phyloP scores from a whole-genome alignment of 108 stramenopile genomes.

The Nannochloropsis salina region DNA sequence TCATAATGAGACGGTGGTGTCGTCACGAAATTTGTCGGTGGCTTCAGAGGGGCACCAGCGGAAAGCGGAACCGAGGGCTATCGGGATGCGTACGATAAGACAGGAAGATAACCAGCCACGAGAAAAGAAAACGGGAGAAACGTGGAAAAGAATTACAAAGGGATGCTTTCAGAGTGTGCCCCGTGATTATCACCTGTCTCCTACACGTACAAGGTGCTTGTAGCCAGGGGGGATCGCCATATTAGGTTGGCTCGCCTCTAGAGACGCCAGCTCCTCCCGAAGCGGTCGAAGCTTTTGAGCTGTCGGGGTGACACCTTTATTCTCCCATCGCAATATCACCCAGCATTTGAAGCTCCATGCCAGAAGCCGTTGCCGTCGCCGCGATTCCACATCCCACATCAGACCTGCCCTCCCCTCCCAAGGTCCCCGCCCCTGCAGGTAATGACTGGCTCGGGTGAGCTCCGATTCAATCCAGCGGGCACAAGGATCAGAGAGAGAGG shows the following conservation, averaged over 20 bases:
- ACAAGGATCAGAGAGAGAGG: neutral
- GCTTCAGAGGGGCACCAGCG: too few relatives aligned
- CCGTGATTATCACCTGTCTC: neutral
- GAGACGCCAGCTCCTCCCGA: neutral
- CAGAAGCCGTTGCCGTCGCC: neutral
- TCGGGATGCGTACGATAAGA: neutral
- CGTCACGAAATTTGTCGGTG: too few relatives aligned
- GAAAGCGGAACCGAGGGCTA: too few relatives aligned
- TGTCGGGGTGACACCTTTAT: neutral
- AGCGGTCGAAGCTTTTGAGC: neutral
- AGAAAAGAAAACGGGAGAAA: neutral
- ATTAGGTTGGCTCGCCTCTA: neutral
- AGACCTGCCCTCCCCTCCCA: conserved; percentile 9
- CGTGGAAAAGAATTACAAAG: neutral
- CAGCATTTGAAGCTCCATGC: neutral
- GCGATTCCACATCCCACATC: neutral
- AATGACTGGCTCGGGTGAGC: neutral
- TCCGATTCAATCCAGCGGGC: neutral
- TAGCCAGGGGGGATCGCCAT: neutral
- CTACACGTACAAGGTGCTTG: neutral
- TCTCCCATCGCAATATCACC: conserved; percentile 15
- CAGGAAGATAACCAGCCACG: neutral
- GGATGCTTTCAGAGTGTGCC: neutral
- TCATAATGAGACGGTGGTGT: too few relatives aligned
- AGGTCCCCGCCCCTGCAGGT: neutral